Percentiles rank a stretch among this genome's conserved stretches.
These are phyloP conservation scores for Coniochaeta ligniaria DNA, from an alignment of 2,329 filamentous ascomycete genomes.

Conservation along the genomic window DNA sequence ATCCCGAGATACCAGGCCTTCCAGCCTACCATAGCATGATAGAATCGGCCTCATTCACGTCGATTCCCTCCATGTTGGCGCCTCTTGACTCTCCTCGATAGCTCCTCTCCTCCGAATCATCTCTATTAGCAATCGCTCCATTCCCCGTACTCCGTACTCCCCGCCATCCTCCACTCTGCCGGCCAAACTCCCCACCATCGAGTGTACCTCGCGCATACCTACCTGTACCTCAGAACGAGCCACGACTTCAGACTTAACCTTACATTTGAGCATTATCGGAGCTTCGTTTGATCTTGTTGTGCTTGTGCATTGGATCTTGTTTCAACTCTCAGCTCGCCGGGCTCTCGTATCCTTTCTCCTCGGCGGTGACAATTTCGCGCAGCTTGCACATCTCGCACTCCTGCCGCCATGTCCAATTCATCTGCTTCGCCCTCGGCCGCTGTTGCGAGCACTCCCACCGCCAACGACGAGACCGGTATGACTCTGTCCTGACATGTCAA, in stretches of 20 bases:
- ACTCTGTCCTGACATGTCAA: neutral
- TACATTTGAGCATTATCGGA: neutral
- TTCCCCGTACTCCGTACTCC: neutral
- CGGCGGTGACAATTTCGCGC: neutral
- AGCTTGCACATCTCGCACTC: neutral
- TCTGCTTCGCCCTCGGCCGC: conserved; percentile 13
- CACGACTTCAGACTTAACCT: neutral
- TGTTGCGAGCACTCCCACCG: conserved; percentile 9
- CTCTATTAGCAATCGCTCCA: neutral
- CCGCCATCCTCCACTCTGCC: neutral
- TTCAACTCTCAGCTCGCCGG: neutral
- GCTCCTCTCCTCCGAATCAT: neutral
- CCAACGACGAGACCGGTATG: conserved; percentile 21
- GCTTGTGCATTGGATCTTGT: neutral
- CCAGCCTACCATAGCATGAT: neutral
- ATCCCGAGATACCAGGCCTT: neutral
- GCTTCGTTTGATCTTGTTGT: neutral
- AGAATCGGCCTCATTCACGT: neutral
- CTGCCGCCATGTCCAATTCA: conserved; percentile 18
- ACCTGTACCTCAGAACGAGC: neutral
- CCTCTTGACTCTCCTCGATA: neutral
- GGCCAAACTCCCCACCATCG: neutral
- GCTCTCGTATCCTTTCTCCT: neutral
- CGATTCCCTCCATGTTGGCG: neutral
- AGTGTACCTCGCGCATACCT: neutral